Evolutionary conservation across 2,329 filamentous ascomycete species (phyloP), one percentile per base, ranked within the genome.

Genomic region (Fusarium devonianum): DNA sequence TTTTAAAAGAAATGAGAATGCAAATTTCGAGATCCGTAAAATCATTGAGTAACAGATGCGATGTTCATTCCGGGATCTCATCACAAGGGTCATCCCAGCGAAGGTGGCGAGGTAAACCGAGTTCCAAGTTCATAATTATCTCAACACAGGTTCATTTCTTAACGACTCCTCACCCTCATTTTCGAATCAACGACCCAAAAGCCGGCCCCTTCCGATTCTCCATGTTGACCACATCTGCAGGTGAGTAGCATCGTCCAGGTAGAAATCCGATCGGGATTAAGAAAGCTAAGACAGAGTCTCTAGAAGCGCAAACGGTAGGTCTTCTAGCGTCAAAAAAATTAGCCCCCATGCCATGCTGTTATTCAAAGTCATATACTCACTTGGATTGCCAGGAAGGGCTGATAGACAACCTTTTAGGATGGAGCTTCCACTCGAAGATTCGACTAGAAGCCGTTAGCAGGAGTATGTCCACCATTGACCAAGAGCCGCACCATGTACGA

Each of bases 321-420:
- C 17, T 25, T 19, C 40, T 44, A 11, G 7, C 4, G 1, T 11
- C 13, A 16, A 16, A 14, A 5, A 30, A 21, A 13, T 35, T 13
- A 55, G 30, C 23, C 17, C 8, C 6, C 9, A 5, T 34, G 26
- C 4, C 13, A 12, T 18, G 9, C 2, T 14, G 14, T 8, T 18
- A 10, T 7, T 32, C 12, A 11, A 7, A 12, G 3, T 6, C 32
- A 46, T 56, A 17, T 51, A 57, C 56, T 35, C 43, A 38, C 26
- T 29, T n/a, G 29, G 13, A 45, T 12, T 17, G 32, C 17, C 10
- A 38, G 22, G 19, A 40, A 12, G 34, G 22, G 30, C 10, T 35
- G 16, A 36, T 22, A 18, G 21, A 28, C 17, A 29, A 28, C 40
- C 14, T 26, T 29, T n/a, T 17, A 21, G 11, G n/a, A 14, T 16